Evolutionary conservation across 495 filamentous ascomycete species (phyloP), one percentile per base, ranked within the genome.

Genomic region (Penicillium pancosmium): DNA sequence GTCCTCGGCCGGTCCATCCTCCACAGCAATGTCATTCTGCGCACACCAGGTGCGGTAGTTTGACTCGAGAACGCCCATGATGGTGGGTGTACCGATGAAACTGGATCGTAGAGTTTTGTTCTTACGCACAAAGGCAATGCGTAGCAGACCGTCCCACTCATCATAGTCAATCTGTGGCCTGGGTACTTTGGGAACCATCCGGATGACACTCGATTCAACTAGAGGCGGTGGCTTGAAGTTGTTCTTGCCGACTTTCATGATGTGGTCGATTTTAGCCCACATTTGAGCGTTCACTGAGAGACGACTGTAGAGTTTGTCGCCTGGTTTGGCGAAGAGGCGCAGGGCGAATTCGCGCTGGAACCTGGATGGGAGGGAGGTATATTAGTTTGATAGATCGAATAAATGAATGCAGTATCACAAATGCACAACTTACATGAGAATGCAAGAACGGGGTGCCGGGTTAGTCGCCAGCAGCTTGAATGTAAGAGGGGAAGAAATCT

Each of bases 211-310:
- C 12, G 85, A 89, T 73, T 98, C 93, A 18, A 98, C 93, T 67
- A 89, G 82, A 10, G 93, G 93, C 18, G 93, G 93, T 1, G 94
- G 94, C 65, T 89, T 92, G 82, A 95, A 97, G 78, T 97, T 98
- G 73, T 93, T 93, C 62, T 87, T 88, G 33, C 92, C 91, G 31
- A 97, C 92, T 77, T 95, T 95, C 85, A 93, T 89, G 64, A 95
- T 88, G 68, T 96, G 91, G 47, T 86, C 86, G 40, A 92, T 86
- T 59, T 87, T 90, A 15, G 92, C 88, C 88, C 90, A 97, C 83
- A 97, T 96, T 70, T 97, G 94, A 23, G 90, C 91, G 62, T 98
- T 98, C 31, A 94, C 93, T 8, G 82, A 87, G 33, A 97, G 82
- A 12, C 93, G 84, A 60, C 87, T 90, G 74, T 97, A 98, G 16